Percentiles rank a stretch among this genome's conserved stretches.
phyloP scores from a whole-genome alignment of 176 grass and related monocot genomes.

The Lolium perenne region DNA sequence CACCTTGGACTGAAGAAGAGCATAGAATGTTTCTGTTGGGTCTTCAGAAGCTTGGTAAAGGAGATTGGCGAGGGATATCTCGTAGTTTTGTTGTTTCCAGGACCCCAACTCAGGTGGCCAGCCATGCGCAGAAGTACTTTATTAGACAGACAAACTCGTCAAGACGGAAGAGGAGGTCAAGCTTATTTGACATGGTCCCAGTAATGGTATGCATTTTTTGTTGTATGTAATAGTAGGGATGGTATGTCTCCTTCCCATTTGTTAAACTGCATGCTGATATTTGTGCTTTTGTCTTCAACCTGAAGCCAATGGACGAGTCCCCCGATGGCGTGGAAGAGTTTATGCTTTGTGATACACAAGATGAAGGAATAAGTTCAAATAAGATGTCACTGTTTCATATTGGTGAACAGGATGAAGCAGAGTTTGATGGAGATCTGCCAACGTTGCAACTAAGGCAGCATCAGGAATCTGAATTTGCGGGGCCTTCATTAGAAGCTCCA shows the following conservation, averaged over 20 bases:
- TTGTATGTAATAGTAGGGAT: neutral
- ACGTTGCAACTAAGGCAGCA: slow-evolving; percentile 50
- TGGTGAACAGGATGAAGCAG: slow-evolving; percentile 50
- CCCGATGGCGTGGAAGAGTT: slow-evolving; percentile 34
- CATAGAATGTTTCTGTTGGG: slow-evolving; percentile 88
- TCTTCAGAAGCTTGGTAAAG: slow-evolving; percentile 87
- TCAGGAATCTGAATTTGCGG: slow-evolving; percentile 49
- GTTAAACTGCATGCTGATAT: slow-evolving; percentile 17
- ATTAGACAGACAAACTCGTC: slow-evolving; percentile 83
- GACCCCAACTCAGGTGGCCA: slow-evolving; percentile 94
- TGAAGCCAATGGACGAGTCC: slow-evolving; percentile 60
- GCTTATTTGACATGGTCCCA: slow-evolving; percentile 90
- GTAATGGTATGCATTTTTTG: slow-evolving; percentile 56
- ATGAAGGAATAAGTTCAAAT: slow-evolving; percentile 54
- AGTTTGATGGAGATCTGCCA: slow-evolving; percentile 42
- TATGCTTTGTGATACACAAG: slow-evolving; percentile 37
- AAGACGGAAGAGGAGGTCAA: slow-evolving; percentile 83
- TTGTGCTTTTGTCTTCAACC: slow-evolving; percentile 21
- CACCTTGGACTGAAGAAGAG: slow-evolving; percentile 96
- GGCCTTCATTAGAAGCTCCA: slow-evolving; percentile 17
- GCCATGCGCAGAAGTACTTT: slow-evolving; percentile 97
- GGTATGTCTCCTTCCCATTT: slow-evolving; percentile 4
- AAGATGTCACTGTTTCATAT: slow-evolving; percentile 51
- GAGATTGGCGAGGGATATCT: slow-evolving; percentile 92
- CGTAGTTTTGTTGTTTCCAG: slow-evolving; percentile 81